A percentile compares a stretch with the other conserved stretches of the same genome.
These are phyloP conservation scores for Penicillium concentricum DNA, from an alignment of 2,329 filamentous ascomycete genomes.

Conservation along the genomic window DNA sequence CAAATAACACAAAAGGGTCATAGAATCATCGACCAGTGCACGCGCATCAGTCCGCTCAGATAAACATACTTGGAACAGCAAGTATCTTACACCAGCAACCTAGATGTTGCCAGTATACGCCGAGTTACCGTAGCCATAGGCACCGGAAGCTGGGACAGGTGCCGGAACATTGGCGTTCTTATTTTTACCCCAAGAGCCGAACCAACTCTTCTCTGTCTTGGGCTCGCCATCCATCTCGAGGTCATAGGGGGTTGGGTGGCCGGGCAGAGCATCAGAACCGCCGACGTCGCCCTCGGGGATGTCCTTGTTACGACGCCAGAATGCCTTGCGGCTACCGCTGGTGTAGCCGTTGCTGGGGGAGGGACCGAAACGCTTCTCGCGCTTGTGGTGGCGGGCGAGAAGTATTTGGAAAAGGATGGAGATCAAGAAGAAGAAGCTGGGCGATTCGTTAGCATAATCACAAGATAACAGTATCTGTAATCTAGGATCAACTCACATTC, in stretches of 20 bases:
- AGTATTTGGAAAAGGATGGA: slow-evolving; percentile 68
- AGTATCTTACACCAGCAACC: not conserved
- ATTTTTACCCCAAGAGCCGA: slow-evolving; percentile 24
- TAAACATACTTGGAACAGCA: not conserved
- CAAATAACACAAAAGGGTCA: slow-evolving; percentile 13
- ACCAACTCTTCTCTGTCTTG: slow-evolving; percentile 22
- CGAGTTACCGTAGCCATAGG: slow-evolving; percentile 33
- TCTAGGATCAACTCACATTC: slow-evolving; percentile 56
- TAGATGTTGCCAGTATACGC: slow-evolving; percentile 35
- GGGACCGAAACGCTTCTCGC: slow-evolving; percentile 70
- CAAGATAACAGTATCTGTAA: not conserved
- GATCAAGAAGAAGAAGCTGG: slow-evolving; percentile 70
- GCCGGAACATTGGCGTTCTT: slow-evolving; percentile 15
- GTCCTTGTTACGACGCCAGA: slow-evolving; percentile 45
- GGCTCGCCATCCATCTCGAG: slow-evolving; percentile 30
- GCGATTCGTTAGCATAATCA: slow-evolving; percentile 1
- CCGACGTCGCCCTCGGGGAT: slow-evolving; percentile 34
- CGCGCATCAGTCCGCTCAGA: not conserved
- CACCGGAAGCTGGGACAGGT: slow-evolving; percentile 18
- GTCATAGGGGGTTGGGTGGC: slow-evolving; percentile 41
- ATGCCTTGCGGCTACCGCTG: slow-evolving; percentile 50
- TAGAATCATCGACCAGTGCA: slow-evolving; percentile 17
- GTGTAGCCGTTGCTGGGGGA: slow-evolving; percentile 68
- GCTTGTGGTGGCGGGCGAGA: slow-evolving; percentile 69
- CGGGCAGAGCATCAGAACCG: slow-evolving; percentile 37